These are phyloP conservation scores for Hyphopichia fennica DNA, from an alignment of 1,139 yeast species.

Conservation along the genomic window DNA sequence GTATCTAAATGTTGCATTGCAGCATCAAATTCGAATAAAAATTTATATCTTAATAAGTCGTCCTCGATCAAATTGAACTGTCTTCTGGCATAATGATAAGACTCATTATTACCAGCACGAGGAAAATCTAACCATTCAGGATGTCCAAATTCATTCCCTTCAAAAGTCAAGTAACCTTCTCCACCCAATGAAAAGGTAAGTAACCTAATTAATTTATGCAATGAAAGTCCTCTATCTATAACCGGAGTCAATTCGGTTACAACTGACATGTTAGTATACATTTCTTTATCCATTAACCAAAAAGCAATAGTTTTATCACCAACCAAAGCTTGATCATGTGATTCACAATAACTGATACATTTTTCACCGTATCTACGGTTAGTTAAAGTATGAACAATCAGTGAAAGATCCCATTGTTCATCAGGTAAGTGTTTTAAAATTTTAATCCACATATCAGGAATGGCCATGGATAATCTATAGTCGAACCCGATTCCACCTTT, in stretches of 20 bases:
- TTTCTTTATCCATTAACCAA: slow-evolving; percentile 98
- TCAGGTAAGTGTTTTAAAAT: slow-evolving; percentile 78
- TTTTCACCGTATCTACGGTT: slow-evolving; percentile 88
- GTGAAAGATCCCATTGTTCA: slow-evolving; percentile 89
- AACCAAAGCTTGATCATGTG: slow-evolving; percentile 96
- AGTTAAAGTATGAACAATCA: slow-evolving; percentile 76
- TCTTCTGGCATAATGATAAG: slow-evolving; percentile 92
- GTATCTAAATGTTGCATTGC: slow-evolving; percentile 80
- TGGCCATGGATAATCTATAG: slow-evolving; percentile 92
- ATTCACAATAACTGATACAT: slow-evolving; percentile 91
- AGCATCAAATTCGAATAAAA: slow-evolving; percentile 73
- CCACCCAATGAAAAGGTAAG: slow-evolving; percentile 90
- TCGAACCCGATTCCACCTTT: slow-evolving; percentile 93
- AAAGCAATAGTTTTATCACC: slow-evolving; percentile 97
- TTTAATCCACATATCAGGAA: slow-evolving; percentile 99
- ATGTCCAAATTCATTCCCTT: slow-evolving; percentile 98
- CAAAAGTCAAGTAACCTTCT: slow-evolving; percentile 92
- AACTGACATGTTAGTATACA: slow-evolving; percentile 94
- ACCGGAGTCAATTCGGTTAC: slow-evolving; percentile 71
- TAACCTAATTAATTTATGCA: slow-evolving; percentile 88
- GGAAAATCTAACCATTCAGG: slow-evolving; percentile 99
- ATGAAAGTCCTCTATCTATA: slow-evolving; percentile 83
- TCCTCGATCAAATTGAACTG: slow-evolving; percentile 88
- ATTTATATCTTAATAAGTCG: slow-evolving; percentile 74
- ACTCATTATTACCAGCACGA: slow-evolving; percentile 80